These are phyloP conservation scores for Pneumocystis sp. DNA, from an alignment of 1,139 yeast species.

Conservation along the genomic window DNA sequence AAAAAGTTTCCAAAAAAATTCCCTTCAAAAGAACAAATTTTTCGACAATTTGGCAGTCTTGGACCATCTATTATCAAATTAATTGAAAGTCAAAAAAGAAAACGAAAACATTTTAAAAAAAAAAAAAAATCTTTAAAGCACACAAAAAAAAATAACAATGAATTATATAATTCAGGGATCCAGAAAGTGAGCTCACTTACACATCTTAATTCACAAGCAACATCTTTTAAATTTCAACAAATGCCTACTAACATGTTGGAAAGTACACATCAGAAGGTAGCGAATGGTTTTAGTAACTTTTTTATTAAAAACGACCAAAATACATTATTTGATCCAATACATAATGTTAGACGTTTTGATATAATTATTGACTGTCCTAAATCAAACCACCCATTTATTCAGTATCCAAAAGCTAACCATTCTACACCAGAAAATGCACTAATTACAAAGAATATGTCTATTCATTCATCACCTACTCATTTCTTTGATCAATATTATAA, in stretches of 20 bases:
- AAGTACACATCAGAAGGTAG: background rate
- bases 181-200: background rate
- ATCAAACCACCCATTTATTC: background rate
- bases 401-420: background rate
- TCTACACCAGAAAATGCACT: background rate
- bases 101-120: background rate
- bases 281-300: background rate
- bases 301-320: background rate
- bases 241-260: background rate
- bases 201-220: background rate
- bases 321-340: background rate
- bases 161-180: background rate
- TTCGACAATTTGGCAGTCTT: background rate
- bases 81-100: background rate
- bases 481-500: background rate
- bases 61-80: slow-evolving; percentile 1
- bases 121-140: background rate
- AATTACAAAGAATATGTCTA: background rate
- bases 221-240: background rate
- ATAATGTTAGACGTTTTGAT: background rate
- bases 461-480: background rate
- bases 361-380: background rate
- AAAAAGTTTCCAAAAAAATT: background rate
- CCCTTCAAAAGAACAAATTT: slow-evolving; percentile 1
- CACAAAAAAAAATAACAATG: background rate